Base-by-base conservation (phyloP, 805 yeast genomes). In the Vanderwaltozyma tropicalis region DNA sequence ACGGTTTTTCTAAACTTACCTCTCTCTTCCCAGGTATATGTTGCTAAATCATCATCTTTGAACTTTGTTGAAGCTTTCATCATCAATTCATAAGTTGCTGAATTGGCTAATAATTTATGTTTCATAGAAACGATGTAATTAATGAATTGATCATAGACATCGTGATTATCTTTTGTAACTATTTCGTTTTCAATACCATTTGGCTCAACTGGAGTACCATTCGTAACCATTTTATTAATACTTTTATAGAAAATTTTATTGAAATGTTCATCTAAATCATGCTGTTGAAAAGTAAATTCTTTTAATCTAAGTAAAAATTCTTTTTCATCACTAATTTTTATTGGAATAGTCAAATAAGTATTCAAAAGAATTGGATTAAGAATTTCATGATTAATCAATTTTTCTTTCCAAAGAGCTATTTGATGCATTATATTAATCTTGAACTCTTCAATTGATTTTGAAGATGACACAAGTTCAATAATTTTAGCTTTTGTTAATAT, bases 11-110 rank as follows among this genome's bases (percentile, higher is more conserved):
- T 66, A 60, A 70, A 86, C 17, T 55, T 43, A 2, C 96, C 96
- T 49, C 96, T 72, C 50, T 83, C 94, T 2, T 61, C 57, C 94
- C 95, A 87, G 1, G 83, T 64, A 19, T 61, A 57, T 39, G 75
- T 76, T 4, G 87, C 88, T 52, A 80, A 73, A 0, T 64, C 65
- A 29, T 68, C 56, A 48, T 78, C 71, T 28, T 68, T 65, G 50
- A 72, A 72, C 33, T 66, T 63, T 11, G 70, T 69, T 1, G 89
- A 83, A 1, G 89, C 89, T 40, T 71, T 67, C 49, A 85, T 61
- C 8, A 82, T 78, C 21, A 78, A 62, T 35, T 69, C 70, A 52
- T 81, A 86, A 2, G 77, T 53, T 25, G 69, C 55, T 28, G 75
- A 69, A 40, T 61, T 64, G 20, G 78, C 59, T 11, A 63, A 52